Evolutionary conservation across 2,329 filamentous ascomycete genomes (phyloP).

Genomic region (Aspergillus neoniger): DNA sequence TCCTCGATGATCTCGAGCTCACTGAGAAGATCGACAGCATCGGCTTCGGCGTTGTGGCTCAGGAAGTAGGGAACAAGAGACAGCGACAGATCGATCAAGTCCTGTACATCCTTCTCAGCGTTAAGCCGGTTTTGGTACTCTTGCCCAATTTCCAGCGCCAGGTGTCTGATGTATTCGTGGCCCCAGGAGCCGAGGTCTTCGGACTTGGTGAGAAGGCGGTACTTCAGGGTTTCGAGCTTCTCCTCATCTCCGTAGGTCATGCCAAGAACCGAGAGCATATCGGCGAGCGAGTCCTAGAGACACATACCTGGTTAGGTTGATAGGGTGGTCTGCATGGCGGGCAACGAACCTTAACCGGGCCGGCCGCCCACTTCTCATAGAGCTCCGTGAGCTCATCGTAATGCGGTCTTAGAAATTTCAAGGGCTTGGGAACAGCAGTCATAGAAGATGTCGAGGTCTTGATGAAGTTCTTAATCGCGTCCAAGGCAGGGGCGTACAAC

Average conservation of each 20-base stretch:
- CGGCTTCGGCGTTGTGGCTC: conserved; percentile 95
- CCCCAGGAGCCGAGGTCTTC: conserved; percentile 96
- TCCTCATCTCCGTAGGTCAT: conserved; percentile 99
- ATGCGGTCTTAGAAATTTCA: conserved; percentile 96
- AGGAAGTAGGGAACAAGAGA: conserved; percentile 91
- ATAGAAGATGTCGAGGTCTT: conserved; percentile 99
- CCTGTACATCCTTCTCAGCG: conserved; percentile 78
- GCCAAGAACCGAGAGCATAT: conserved; percentile 93
- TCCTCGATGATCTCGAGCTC: conserved; percentile 96
- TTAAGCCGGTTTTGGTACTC: conserved; percentile 87
- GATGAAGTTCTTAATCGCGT: conserved; percentile 97
- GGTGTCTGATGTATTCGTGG: conserved; percentile 95
- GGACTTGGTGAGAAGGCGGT: conserved; percentile 83
- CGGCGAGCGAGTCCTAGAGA: conserved; percentile 70
- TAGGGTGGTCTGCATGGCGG: neutral
- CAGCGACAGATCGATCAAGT: conserved; percentile 81
- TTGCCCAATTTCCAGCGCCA: conserved; percentile 92
- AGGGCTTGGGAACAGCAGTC: conserved; percentile 96
- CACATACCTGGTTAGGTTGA: conserved; percentile 8
- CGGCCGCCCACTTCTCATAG: conserved; percentile 84
- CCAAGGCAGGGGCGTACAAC: conserved; percentile 88
- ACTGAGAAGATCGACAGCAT: conserved; percentile 94
- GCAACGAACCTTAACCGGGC: conserved; percentile 73
- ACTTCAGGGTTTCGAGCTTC: conserved; percentile 93
- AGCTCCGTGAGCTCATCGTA: conserved; percentile 85